phyloP scores from a whole-genome alignment of 2,329 filamentous ascomycete genomes.

The Ceratocystis albifundus region DNA sequence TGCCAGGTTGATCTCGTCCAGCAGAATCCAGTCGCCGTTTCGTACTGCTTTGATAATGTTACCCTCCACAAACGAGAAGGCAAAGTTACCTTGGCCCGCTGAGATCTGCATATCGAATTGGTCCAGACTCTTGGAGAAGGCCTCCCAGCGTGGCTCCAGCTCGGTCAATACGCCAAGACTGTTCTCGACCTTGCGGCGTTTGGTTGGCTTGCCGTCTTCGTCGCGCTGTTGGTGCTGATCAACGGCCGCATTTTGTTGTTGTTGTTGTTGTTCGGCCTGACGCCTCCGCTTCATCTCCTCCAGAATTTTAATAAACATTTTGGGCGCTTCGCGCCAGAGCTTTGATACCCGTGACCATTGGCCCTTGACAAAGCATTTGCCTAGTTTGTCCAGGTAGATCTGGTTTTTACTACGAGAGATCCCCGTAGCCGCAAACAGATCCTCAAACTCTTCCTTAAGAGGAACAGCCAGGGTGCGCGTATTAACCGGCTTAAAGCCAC shows the following conservation, averaged over 20 bases:
- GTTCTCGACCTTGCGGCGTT: conserved; percentile 43
- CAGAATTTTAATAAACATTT: conserved; percentile 68
- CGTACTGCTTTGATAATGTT: conserved; percentile 92
- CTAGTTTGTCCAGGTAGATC: conserved; percentile 69
- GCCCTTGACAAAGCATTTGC: conserved; percentile 65
- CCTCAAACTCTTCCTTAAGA: conserved; percentile 85
- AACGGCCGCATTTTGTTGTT: too few relatives aligned
- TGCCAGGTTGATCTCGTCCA: conserved; percentile 95
- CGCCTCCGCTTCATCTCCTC: conserved; percentile 41
- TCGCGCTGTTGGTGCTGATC: conserved; percentile 29
- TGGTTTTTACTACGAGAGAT: conserved; percentile 83
- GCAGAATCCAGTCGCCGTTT: conserved; percentile 91
- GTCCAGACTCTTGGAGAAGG: conserved; percentile 61
- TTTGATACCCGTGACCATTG: conserved; percentile 82
- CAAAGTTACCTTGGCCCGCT: conserved; percentile 52
- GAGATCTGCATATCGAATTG: conserved; percentile 67
- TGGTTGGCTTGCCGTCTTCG: conserved; percentile 48
- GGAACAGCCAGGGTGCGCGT: conserved; percentile 77
- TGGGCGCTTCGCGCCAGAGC: conserved; percentile 78
- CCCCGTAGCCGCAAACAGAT: conserved; percentile 70
- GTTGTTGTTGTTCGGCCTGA: conserved; percentile 28
- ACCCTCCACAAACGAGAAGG: conserved; percentile 91
- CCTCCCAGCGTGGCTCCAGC: conserved; percentile 60
- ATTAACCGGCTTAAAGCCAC: conserved; percentile 93
- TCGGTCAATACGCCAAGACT: conserved; percentile 54